Evolutionary conservation across 1,284 basidiomycete genomes (phyloP).

Genomic region (Malassezia japonica): DNA sequence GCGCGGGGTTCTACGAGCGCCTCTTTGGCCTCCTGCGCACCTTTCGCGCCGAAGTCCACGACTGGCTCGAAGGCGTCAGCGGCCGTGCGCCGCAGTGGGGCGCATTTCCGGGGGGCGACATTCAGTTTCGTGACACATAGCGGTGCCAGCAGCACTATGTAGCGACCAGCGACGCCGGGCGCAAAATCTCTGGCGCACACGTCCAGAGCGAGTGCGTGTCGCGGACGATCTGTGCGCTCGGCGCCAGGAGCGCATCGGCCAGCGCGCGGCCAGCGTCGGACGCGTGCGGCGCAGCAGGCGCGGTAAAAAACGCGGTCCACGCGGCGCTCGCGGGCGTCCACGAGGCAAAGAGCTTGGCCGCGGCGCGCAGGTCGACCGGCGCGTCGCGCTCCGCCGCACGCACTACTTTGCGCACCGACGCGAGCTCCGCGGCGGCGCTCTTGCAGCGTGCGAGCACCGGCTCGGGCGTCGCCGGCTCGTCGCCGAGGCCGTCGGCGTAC

Average conservation of each 20-base stretch:
- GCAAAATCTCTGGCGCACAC: not conserved
- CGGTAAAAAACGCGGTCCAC: constrained; percentile 2
- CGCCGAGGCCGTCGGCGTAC: not conserved
- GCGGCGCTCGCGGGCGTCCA: not conserved
- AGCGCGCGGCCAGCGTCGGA: not conserved
- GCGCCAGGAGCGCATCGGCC: not conserved
- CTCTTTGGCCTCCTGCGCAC: not conserved
- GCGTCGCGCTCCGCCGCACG: not conserved
- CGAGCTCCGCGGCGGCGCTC: not conserved
- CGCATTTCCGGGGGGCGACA: constrained; percentile 32
- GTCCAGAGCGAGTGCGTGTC: not conserved
- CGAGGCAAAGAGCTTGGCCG: not conserved
- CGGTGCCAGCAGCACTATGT: not conserved
- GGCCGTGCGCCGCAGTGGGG: constrained; percentile 12
- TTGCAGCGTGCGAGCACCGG: not conserved
- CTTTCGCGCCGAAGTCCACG: not conserved
- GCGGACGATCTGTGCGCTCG: not conserved
- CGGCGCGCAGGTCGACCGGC: not conserved
- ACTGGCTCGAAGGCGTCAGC: not conserved
- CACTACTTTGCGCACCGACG: not conserved
- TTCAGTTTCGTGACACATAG: constrained; percentile 29
- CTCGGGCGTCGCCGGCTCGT: not conserved
- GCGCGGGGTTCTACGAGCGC: constrained; percentile 6
- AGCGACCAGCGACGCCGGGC: not conserved
- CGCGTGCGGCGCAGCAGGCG: not conserved